Base-by-base conservation (phyloP, 495 filamentous ascomycete genomes). In the Penicillium desertorum region DNA sequence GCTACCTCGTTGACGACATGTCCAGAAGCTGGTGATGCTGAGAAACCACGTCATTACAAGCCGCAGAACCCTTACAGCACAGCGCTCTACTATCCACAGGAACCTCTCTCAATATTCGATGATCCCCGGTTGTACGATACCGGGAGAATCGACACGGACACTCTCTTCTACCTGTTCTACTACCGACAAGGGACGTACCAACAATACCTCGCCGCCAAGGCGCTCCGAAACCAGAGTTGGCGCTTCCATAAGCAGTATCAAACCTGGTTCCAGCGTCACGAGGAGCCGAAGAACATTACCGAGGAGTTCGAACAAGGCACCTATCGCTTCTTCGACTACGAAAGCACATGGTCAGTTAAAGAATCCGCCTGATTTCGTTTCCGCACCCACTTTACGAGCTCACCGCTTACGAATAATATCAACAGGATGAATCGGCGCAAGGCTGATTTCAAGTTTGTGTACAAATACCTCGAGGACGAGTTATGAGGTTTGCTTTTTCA, bases 211-310 rank as follows among this genome's bases (percentile, higher is more conserved):
- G 90, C 94, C 0, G 94, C 95, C 5, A 96, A 96, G 72, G 89
- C 94, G 19, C 76, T 98, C 32, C 98, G 98, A 67, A 87, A 89
- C 59, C 93, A 98, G 72, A 98, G 94, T 68, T 98, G 94, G 94
- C 81, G 94, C 32, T 98, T 98, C 72, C 94, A 98, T 71, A 98
- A 98, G 76, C 94, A 97, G 70, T 98, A 98, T 69, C 94, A 98
- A 70, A 98, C 94, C 10, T 98, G 94, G 94, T 98, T 98, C 61
- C 94, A 98, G 72, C 82, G 94, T 41, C 94, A 98, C 63, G 94
- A 98, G 67, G 94, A 98, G 77, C 94, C 94, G 19, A 98, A 98
- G 77, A 90, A 84, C 44, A 98, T 98, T 66, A 98, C 94, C 0
- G 95, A 98, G 68, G 94, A 98, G 70, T 98, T 88, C 59, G 94